Evolutionary conservation across 768 basidiomycete species (phyloP).

Genomic region (Tephrocybe sp.): DNA sequence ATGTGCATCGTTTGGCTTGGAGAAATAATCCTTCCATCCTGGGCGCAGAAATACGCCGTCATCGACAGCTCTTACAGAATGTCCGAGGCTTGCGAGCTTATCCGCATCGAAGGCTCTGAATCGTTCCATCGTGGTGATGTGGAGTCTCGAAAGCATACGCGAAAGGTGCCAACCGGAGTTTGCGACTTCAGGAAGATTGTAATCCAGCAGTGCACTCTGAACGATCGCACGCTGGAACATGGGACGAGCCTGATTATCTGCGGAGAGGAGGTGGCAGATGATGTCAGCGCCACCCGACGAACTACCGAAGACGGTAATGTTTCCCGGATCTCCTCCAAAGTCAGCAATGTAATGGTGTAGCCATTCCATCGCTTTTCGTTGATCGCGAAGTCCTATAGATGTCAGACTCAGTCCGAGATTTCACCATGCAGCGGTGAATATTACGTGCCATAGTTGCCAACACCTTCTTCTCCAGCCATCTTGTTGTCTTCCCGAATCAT

Average conservation of each 20-base stretch:
- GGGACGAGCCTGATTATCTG: slow-evolving; percentile 53
- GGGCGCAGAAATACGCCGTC: slow-evolving; percentile 67
- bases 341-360: slow-evolving; percentile 53
- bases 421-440: neutral
- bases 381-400: slow-evolving; percentile 57
- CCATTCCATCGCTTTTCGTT: slow-evolving; percentile 64
- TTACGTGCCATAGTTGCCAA: slow-evolving; percentile 71
- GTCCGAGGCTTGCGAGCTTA: slow-evolving; percentile 50
- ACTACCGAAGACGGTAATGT: slow-evolving; percentile 51
- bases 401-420: slow-evolving; percentile 2
- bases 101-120: slow-evolving; percentile 59
- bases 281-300: slow-evolving; percentile 58
- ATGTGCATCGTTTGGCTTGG: slow-evolving; percentile 30
- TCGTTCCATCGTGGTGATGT: slow-evolving; percentile 54
- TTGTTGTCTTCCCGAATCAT: slow-evolving; percentile 68
- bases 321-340: slow-evolving; percentile 67
- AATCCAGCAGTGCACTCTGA: slow-evolving; percentile 68
- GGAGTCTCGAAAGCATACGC: slow-evolving; percentile 56
- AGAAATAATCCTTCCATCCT: slow-evolving; percentile 52
- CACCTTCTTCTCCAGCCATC: slow-evolving; percentile 61
- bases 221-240: slow-evolving; percentile 73
- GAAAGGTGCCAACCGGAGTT: slow-evolving; percentile 68
- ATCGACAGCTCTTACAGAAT: slow-evolving; percentile 57
- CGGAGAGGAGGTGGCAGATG: slow-evolving; percentile 61
- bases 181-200: slow-evolving; percentile 55